Conservation (phyloP, 768 basidiomycete genomes). For the Amanita inopinata region DNA sequence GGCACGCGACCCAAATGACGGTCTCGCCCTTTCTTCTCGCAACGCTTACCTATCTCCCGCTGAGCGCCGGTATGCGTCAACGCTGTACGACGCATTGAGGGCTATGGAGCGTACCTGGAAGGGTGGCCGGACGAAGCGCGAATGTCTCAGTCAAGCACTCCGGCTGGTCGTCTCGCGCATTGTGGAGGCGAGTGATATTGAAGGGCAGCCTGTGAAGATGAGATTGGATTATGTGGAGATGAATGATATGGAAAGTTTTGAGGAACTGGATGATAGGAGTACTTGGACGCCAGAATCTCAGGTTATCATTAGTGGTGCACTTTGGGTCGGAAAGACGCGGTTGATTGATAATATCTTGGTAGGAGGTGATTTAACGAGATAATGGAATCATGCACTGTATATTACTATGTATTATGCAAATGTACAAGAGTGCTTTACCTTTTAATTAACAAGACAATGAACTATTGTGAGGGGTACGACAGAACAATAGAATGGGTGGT, state of each 20-base stretch:
- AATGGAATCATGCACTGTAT: neutral
- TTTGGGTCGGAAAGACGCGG: conserved; percentile 80
- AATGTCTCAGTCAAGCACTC: conserved; percentile 11
- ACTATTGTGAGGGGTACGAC: no score
- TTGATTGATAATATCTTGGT: conserved; percentile 90
- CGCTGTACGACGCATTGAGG: conserved; percentile 59
- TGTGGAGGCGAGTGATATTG: conserved; percentile 28
- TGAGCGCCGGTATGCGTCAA: conserved; percentile 60
- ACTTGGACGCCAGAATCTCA: conserved; percentile 10
- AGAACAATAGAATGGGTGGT: neutral
- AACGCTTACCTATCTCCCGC: conserved; percentile 68
- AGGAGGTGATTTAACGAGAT: conserved; percentile 25
- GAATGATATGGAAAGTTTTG: conserved; percentile 74
- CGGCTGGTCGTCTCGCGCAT: conserved; percentile 22
- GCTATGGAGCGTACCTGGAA: conserved; percentile 50
- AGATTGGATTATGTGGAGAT: conserved; percentile 81
- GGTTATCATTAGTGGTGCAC: conserved; percentile 76
- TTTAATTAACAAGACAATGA: no score
- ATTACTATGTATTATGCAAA: no score
- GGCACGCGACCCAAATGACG: conserved; percentile 50
- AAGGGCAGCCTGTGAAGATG: conserved; percentile 41
- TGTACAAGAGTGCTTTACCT: no score
- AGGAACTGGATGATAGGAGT: conserved; percentile 31
- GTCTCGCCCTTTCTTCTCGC: conserved; percentile 83
- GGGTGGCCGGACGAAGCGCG: conserved; percentile 35